Conservation (phyloP, 805 yeast species). For the Clavispora vitiphila region DNA sequence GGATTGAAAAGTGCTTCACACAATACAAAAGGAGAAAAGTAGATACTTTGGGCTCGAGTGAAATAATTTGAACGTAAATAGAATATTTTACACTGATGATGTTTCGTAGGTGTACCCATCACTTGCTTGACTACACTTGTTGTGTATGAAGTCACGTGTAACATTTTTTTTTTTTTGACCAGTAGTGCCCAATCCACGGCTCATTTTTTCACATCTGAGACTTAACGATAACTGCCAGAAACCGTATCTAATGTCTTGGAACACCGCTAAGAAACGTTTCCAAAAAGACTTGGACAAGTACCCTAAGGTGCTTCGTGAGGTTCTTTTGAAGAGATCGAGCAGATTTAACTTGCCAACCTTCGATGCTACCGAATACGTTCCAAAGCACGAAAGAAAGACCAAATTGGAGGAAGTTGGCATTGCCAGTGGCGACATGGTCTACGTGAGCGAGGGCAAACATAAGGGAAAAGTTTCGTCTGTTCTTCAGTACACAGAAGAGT, state of each 20-base stretch:
- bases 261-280: slow-evolving; percentile 30
- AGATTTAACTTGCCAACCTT: slow-evolving; percentile 33
- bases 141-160: not conserved
- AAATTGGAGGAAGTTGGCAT: slow-evolving; percentile 54
- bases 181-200: slow-evolving; percentile 2
- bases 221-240: not conserved
- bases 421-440: slow-evolving; percentile 72
- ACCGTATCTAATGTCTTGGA: slow-evolving; percentile 26
- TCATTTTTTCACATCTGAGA: not conserved
- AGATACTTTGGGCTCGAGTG: not conserved
- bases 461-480: slow-evolving; percentile 74
- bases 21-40: not conserved
- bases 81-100: not conserved
- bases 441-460: slow-evolving; percentile 62
- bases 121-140: no score
- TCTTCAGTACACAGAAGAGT: slow-evolving; percentile 50
- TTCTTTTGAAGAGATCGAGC: slow-evolving; percentile 16
- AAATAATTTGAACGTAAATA: not conserved
- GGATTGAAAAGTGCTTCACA: not conserved
- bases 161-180: not conserved
- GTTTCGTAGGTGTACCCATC: not conserved
- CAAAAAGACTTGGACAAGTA: slow-evolving; percentile 31
- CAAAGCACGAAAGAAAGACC: slow-evolving; percentile 31
- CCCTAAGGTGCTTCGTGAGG: slow-evolving; percentile 28
- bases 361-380: slow-evolving; percentile 16